phyloP scores from a whole-genome alignment of 2,329 filamentous ascomycete species.

The Alternaria triticimaculans region DNA sequence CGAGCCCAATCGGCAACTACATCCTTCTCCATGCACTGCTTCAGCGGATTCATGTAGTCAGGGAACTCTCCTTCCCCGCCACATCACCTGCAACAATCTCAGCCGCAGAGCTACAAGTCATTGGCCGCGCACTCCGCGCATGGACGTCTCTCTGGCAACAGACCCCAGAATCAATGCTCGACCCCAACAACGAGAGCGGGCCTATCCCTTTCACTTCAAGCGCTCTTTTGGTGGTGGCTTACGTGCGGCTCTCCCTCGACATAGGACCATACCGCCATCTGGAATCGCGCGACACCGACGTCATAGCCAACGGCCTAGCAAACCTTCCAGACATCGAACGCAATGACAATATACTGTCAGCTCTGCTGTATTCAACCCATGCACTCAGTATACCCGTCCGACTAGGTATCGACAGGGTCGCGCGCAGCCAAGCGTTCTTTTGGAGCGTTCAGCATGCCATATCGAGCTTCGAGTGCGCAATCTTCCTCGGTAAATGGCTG shows the following conservation, averaged over 20 bases:
- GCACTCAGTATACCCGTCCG: constrained; percentile 63
- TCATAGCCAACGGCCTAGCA: constrained; percentile 51
- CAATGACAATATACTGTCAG: constrained; percentile 57
- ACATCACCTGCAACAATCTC: constrained; percentile 28
- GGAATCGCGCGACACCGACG: constrained; percentile 52
- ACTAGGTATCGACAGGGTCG: constrained; percentile 62
- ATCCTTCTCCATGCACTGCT: constrained; percentile 40
- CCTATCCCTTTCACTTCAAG: constrained; percentile 54
- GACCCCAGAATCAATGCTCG: constrained; percentile 44
- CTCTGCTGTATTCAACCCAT: constrained; percentile 62
- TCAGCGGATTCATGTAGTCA: constrained; percentile 38
- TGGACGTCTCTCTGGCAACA: constrained; percentile 48
- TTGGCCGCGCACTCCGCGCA: constrained; percentile 37
- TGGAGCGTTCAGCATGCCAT: constrained; percentile 65
- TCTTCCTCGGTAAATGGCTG: constrained; percentile 61
- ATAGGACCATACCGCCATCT: constrained; percentile 54
- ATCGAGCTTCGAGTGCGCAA: constrained; percentile 62
- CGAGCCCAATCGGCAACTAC: constrained; percentile 42
- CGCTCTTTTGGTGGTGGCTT: constrained; percentile 55
- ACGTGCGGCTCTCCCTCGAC: constrained; percentile 56
- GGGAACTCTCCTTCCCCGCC: constrained; percentile 33
- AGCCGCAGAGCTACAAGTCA: constrained; percentile 26
- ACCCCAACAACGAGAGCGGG: constrained; percentile 46
- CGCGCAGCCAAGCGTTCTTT: constrained; percentile 62
- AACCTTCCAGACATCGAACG: constrained; percentile 53